Evolutionary conservation across 257 asterid genomes (phyloP), one percentile per base, ranked within the genome.

Genomic region (Salvia hispanica): DNA sequence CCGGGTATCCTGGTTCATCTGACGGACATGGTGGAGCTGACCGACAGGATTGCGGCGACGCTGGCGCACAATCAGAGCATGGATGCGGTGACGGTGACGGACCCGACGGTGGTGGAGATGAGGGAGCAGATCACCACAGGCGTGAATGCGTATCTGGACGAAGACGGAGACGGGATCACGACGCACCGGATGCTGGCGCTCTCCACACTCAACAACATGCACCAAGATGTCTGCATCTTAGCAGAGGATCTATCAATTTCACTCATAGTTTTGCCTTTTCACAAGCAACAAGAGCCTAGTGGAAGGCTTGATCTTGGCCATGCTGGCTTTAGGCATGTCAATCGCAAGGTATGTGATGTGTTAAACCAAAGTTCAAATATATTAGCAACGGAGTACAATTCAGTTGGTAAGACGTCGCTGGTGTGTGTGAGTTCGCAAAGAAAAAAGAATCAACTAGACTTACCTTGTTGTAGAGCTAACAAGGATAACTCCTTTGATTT

Each of bases 11-110:
- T 81, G 74, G 86, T 93, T 5, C 86, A 81, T 40, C 77, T 85
- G 2, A 79, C 97, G 0, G 99, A 93, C 72, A 88, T 91, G 92
- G 72, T 93, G 0, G 97, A 91, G 60, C 75, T 91, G 28, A 88
- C 95, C 0, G 97, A 93, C 43, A 36, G 67, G 21, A 82, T 93
- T 9, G 96, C 96, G 0, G 95, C 95, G 62, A 78, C 98, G 3
- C 43, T 92, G 57, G 70, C 82, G 0, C 95, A 81, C 54, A 63
- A 64, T 15, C 80, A 78, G 14, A 89, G 88, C 0, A 64, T 47
- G 14, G 88, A 80, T n/a, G 70, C 77, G 7, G 79, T 86, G 56
- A 81, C 81, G 0, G 95, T 90, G 45, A 83, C 94, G 5, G 97
- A 90, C 63, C 89, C 91, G 1, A 47, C 69, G 0, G 82, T 88